phyloP scores from a whole-genome alignment of 176 grass and related monocot genomes.

The Aegilops bicornis region DNA sequence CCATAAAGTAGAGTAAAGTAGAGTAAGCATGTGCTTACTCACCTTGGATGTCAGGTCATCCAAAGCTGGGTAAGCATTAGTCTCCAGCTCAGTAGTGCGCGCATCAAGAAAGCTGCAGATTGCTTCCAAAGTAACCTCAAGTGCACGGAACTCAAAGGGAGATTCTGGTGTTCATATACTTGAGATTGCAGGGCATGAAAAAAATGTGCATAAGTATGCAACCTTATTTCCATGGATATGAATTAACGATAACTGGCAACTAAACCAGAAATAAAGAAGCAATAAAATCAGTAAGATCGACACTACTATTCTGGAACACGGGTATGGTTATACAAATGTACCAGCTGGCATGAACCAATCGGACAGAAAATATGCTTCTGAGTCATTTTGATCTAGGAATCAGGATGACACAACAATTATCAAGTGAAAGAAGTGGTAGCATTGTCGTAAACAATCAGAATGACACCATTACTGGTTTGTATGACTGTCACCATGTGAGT shows the following conservation, averaged over 20 bases:
- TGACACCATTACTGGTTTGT: background rate
- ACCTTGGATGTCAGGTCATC: constrained; percentile 96
- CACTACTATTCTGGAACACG: background rate
- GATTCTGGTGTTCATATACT: constrained; percentile 58
- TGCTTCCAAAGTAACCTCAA: constrained; percentile 93
- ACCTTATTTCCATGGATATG: background rate
- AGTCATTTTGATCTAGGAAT: background rate
- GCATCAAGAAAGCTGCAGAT: constrained; percentile 95
- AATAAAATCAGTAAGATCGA: constrained; percentile 17
- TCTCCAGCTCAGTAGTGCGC: constrained; percentile 83
- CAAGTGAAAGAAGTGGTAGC: background rate
- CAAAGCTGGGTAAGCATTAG: constrained; percentile 82
- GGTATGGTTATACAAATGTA: background rate
- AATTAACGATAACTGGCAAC: background rate
- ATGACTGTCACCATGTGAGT: background rate
- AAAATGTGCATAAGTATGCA: background rate
- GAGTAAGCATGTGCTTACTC: constrained; percentile 13
- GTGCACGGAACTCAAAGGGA: constrained; percentile 90
- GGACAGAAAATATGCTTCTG: background rate
- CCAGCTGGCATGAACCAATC: background rate
- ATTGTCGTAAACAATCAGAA: constrained; percentile 2
- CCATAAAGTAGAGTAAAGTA: background rate
- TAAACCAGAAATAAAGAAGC: constrained; percentile 5
- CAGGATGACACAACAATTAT: constrained; percentile 1
- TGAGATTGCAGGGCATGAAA: constrained; percentile 18